phyloP scores from a whole-genome alignment of 345 rosid species.

The Carallia brachiata region DNA sequence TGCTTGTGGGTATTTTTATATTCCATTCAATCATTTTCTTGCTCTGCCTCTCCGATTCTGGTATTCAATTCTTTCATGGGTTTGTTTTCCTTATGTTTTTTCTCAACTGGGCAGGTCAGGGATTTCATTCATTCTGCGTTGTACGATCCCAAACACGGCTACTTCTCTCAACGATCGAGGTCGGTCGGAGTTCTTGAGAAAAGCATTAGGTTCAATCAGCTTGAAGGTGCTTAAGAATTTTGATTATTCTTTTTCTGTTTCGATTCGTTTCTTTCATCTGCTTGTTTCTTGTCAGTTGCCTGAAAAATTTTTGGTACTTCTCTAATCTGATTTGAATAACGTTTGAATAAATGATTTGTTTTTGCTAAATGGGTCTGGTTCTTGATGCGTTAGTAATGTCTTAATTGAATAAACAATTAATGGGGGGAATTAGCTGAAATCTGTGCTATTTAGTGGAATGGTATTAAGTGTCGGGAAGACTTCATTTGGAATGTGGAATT shows the following conservation, averaged over 20 bases:
- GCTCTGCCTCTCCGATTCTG: neutral
- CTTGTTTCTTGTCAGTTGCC: neutral
- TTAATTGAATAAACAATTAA: too few relatives aligned
- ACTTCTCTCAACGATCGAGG: conserved; percentile 74
- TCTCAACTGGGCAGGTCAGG: conserved; percentile 51
- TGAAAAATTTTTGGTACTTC: neutral
- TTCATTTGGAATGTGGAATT: too few relatives aligned
- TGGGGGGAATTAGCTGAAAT: too few relatives aligned
- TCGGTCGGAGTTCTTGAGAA: conserved; percentile 85
- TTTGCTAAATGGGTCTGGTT: neutral
- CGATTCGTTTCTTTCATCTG: neutral
- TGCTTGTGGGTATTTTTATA: conserved; percentile 51
- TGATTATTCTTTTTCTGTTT: neutral
- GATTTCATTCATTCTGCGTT: conserved; percentile 77
- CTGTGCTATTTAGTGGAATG: too few relatives aligned
- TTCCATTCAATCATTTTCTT: neutral
- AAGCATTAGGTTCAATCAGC: conserved; percentile 76
- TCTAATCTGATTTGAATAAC: neutral
- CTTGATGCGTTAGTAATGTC: too few relatives aligned
- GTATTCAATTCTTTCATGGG: conserved; percentile 1
- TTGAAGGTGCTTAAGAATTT: conserved; percentile 48
- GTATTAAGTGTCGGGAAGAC: too few relatives aligned
- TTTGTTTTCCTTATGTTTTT: neutral
- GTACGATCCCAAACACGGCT: conserved; percentile 76
- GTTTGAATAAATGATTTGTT: neutral